phyloP scores from a whole-genome alignment of 495 filamentous ascomycete species.

The Penicillium goetzii region DNA sequence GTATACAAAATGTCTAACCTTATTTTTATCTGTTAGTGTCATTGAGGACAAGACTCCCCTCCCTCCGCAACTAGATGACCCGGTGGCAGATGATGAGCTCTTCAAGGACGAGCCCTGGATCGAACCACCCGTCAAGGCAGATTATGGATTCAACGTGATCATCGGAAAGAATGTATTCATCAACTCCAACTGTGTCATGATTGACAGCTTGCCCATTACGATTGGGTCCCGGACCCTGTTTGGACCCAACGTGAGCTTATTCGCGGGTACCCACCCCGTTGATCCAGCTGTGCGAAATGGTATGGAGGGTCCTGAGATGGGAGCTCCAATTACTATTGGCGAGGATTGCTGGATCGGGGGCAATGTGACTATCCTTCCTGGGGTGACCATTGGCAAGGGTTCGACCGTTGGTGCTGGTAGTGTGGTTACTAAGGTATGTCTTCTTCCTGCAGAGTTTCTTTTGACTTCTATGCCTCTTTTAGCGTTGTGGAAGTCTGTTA shows the following conservation, averaged over 20 bases:
- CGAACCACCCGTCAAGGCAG: slow-evolving; percentile 69
- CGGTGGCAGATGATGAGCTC: slow-evolving; percentile 62
- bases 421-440: slow-evolving; percentile 83
- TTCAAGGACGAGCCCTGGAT: slow-evolving; percentile 68
- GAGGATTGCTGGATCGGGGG: slow-evolving; percentile 93
- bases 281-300: slow-evolving; percentile 76
- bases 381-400: slow-evolving; percentile 80
- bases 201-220: slow-evolving; percentile 78
- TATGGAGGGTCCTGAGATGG: slow-evolving; percentile 71
- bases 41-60: slow-evolving; percentile 63
- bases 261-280: slow-evolving; percentile 73
- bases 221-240: slow-evolving; percentile 81
- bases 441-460: background rate
- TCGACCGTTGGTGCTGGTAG: slow-evolving; percentile 81
- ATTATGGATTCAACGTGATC: slow-evolving; percentile 77
- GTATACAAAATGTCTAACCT: background rate
- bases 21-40: slow-evolving; percentile 49
- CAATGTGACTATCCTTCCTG: slow-evolving; percentile 72
- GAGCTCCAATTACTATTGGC: slow-evolving; percentile 74
- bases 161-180: slow-evolving; percentile 71
- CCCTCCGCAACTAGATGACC: slow-evolving; percentile 55
- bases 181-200: slow-evolving; percentile 74
- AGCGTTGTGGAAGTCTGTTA: background rate
- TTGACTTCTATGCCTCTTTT: background rate
- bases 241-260: slow-evolving; percentile 76